Evolutionary conservation across 2,329 filamentous ascomycete genomes (phyloP), one percentile per base, ranked within the genome.

Genomic region (Xylariaceae sp.): DNA sequence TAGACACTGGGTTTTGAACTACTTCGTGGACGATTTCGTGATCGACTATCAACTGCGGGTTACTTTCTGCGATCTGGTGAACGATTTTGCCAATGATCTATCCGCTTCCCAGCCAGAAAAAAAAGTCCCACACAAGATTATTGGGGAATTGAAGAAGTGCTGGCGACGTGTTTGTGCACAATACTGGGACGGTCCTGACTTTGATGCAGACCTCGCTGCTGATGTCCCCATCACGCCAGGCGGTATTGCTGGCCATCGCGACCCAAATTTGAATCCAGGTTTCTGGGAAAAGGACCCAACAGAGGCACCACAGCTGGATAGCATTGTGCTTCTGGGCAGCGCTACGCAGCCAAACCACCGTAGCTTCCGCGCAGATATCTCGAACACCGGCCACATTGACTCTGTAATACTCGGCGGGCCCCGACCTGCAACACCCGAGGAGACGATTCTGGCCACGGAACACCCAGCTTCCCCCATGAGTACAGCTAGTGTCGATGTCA

Each of bases 1-100:
- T 40, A 84, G 94, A 49, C 94, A 99, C 68, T 99, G 94, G 94
- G 91, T 97, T 49, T 72, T 99, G 54, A 99, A 99, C 67, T 99
- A 99, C 68, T 99, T 97, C 59, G 79, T 89, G 48, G 94, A 99
- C 64, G 94, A 99, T 65, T 99, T 96, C 66, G 82, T 95, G 38
- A 70, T 86, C 19, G 83, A 91, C 64, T 85, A 86, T 63, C 74
- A 80, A 40, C 75, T 97, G 31, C 85, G 92, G 9, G 74, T 80
- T 5, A 81, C 82, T 14, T 96, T 96, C 64, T 96, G 92, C 69
- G 76, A 83, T 31, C 76, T 90, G 9, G 76, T 96, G 51, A 96
- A 97, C 66, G 73, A 76, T 44, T 77, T 85, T 41, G 76, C 81
- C 4, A 72, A 76, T 14, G 81, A 84, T 51, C 63, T 85, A 9